Percentiles rank a stretch among this genome's conserved stretches.
These are phyloP conservation scores for Pseudogymnoascus sp. DNA, from an alignment of 2,329 filamentous ascomycete species.

Conservation along the genomic window DNA sequence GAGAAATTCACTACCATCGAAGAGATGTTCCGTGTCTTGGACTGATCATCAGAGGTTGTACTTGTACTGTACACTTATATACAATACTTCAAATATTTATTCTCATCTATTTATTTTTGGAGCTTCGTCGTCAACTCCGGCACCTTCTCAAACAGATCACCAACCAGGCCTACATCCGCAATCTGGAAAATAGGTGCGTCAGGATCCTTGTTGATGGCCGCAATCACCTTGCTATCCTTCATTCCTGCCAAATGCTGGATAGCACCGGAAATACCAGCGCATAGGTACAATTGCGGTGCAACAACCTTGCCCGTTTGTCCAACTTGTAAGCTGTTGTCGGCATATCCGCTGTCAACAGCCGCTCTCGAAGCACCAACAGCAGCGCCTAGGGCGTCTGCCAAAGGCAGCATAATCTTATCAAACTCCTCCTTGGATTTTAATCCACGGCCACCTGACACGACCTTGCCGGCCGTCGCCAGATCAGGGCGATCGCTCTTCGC, in stretches of 20 bases:
- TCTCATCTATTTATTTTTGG: slow-evolving; percentile 37
- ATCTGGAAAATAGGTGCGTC: slow-evolving; percentile 99
- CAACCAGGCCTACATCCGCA: slow-evolving; percentile 90
- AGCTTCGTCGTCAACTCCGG: slow-evolving; percentile 95
- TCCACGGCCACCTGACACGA: slow-evolving; percentile 89
- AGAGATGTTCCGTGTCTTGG: slow-evolving; percentile 51
- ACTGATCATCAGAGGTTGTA: slow-evolving; percentile 24
- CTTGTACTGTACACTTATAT: not conserved
- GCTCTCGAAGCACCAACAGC: slow-evolving; percentile 92
- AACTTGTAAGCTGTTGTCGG: slow-evolving; percentile 96
- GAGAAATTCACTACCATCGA: slow-evolving; percentile 57
- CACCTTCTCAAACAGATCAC: slow-evolving; percentile 91
- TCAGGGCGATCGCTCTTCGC: slow-evolving; percentile 92
- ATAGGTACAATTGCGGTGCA: slow-evolving; percentile 89
- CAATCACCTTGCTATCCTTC: slow-evolving; percentile 99
- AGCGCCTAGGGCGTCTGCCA: slow-evolving; percentile 89
- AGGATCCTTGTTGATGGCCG: slow-evolving; percentile 94
- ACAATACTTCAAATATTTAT: slow-evolving; percentile 11
- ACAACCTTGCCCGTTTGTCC: slow-evolving; percentile 99
- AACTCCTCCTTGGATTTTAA: slow-evolving; percentile 98
- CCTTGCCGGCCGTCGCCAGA: slow-evolving; percentile 76
- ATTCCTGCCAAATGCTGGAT: slow-evolving; percentile 98
- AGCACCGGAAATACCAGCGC: slow-evolving; percentile 90
- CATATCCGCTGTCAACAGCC: slow-evolving; percentile 93
- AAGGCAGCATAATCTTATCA: slow-evolving; percentile 81